These are phyloP conservation scores for Apiosordaria backusii DNA, from an alignment of 495 filamentous ascomycete genomes.

Conservation along the genomic window DNA sequence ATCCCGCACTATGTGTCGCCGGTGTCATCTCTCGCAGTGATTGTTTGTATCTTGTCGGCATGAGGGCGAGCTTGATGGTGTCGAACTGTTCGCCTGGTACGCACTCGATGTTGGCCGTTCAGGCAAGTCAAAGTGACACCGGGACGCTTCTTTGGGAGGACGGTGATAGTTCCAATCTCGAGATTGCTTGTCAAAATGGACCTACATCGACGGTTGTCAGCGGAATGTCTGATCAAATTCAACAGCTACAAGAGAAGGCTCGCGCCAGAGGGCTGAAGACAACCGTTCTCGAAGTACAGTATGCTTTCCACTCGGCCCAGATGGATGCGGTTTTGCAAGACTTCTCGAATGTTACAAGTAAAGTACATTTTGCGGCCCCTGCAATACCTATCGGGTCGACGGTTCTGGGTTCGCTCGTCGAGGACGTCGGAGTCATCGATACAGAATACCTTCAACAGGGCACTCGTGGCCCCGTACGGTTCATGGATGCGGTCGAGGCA, in stretches of 20 bases:
- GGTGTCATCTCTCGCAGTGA: constrained; percentile 73
- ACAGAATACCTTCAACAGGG: constrained; percentile 60
- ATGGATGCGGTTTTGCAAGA: constrained; percentile 68
- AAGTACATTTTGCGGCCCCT: constrained; percentile 57
- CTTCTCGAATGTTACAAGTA: constrained; percentile 52
- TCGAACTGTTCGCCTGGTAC: constrained; percentile 63
- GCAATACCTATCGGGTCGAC: constrained; percentile 67
- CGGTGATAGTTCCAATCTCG: constrained; percentile 27
- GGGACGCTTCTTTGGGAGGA: constrained; percentile 33
- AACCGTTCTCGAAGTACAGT: constrained; percentile 64
- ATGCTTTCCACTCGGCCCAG: constrained; percentile 75
- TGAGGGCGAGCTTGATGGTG: constrained; percentile 66
- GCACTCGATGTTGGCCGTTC: constrained; percentile 62
- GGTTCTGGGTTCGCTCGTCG: constrained; percentile 55
- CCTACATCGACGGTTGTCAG: constrained; percentile 56
- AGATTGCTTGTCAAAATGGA: constrained; percentile 59
- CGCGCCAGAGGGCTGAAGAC: constrained; percentile 54
- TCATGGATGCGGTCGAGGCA: constrained; percentile 38
- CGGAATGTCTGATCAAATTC: constrained; percentile 48
- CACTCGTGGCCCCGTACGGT: constrained; percentile 48
- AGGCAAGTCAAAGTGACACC: background rate
- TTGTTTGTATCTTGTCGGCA: constrained; percentile 72
- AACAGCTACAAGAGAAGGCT: constrained; percentile 53
- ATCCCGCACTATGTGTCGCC: constrained; percentile 74
- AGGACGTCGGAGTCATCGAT: constrained; percentile 47